Conservation (phyloP, 2,329 filamentous ascomycete genomes). For the Leptographium procerum region DNA sequence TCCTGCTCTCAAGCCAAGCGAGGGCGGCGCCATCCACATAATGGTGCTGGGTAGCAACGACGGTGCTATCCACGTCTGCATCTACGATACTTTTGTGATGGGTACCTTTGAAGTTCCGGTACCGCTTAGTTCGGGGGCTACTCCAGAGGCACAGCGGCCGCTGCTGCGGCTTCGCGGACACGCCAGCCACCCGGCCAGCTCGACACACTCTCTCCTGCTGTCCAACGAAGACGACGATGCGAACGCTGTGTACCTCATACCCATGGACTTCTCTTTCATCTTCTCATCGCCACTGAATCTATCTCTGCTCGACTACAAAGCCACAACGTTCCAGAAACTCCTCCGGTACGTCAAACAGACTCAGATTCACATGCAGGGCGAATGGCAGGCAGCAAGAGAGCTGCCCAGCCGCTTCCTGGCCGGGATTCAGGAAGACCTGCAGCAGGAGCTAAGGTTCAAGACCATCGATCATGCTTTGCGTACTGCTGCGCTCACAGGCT, state of each 20-base stretch:
- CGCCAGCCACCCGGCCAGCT: constrained; percentile 59
- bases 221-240: constrained; percentile 23
- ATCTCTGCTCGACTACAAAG: constrained; percentile 73
- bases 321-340: constrained; percentile 77
- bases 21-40: constrained; percentile 66
- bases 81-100: constrained; percentile 77
- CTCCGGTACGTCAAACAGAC: constrained; percentile 76
- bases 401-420: constrained; percentile 67
- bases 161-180: constrained; percentile 35
- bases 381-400: constrained; percentile 75
- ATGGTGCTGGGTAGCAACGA: constrained; percentile 64
- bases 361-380: constrained; percentile 64
- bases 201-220: constrained; percentile 66
- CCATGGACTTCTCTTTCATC: constrained; percentile 75
- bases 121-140: constrained; percentile 10
- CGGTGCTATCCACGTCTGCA: constrained; percentile 63
- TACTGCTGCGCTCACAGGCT: constrained; percentile 73
- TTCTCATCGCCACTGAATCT: constrained; percentile 68
- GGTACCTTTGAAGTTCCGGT: constrained; percentile 48
- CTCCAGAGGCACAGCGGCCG: constrained; percentile 12
- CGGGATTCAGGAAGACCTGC: constrained; percentile 65
- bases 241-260: constrained; percentile 48
- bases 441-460: constrained; percentile 45
- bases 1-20: constrained; percentile 46
- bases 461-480: constrained; percentile 65